A percentile compares a stretch with the other conserved stretches of the same genome.
Conservation (phyloP, 2,329 filamentous ascomycete genomes). For the Aaosphaeria pasadenensis region DNA sequence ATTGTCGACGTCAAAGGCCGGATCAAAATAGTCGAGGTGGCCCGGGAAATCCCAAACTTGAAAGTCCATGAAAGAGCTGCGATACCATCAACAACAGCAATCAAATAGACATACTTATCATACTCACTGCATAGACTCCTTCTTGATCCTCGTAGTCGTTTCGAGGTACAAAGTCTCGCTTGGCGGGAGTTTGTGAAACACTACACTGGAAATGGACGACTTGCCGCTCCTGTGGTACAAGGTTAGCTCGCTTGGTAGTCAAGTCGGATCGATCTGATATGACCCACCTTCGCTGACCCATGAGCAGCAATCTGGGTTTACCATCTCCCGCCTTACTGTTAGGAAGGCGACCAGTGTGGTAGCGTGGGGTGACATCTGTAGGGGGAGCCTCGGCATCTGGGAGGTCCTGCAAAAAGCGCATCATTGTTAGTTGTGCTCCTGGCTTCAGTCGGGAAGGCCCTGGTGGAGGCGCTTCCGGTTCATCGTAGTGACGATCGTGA, state of each 20-base stretch:
- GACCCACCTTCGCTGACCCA: conserved; percentile 87
- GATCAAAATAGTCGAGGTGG: conserved; percentile 88
- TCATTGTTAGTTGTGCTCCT: conserved; percentile 41
- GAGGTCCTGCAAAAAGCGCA: conserved; percentile 43
- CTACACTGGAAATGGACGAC: conserved; percentile 96
- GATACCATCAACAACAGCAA: conserved; percentile 3
- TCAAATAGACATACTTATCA: background rate
- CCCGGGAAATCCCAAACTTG: conserved; percentile 98
- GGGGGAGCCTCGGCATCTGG: conserved; percentile 39
- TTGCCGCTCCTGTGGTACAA: conserved; percentile 75
- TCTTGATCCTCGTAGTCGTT: conserved; percentile 90
- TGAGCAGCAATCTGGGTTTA: conserved; percentile 83
- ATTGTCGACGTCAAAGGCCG: conserved; percentile 84
- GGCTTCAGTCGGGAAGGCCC: conserved; percentile 33
- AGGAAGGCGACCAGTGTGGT: conserved; percentile 42
- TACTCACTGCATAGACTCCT: conserved; percentile 88
- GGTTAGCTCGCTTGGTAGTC: conserved; percentile 9
- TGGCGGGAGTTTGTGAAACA: conserved; percentile 97
- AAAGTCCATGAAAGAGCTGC: conserved; percentile 97
- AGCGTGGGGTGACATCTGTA: conserved; percentile 36
- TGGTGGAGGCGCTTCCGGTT: conserved; percentile 14
- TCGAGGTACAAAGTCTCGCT: conserved; percentile 95
- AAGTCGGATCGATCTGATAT: background rate
- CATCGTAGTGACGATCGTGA: conserved; percentile 11
- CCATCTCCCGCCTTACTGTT: conserved; percentile 54